Base-by-base conservation (phyloP, 1,284 basidiomycete species). In the Rhodofomes roseus region DNA sequence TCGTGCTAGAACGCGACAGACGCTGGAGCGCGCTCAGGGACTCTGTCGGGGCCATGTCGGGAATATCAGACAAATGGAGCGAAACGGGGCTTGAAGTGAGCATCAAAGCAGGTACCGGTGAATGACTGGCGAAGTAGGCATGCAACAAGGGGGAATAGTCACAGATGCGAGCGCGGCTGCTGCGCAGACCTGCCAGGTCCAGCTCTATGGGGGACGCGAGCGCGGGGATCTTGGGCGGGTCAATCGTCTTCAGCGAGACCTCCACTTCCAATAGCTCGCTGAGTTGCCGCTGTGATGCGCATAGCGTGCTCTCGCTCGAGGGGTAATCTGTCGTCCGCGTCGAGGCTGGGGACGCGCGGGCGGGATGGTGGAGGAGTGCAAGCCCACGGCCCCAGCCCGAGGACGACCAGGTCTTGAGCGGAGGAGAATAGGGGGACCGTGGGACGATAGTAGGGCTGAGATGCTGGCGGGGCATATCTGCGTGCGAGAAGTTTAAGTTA, bases 401-500 rank as follows among this genome's bases (percentile, higher is more conserved):
- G 20, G 50, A 23, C 31, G 50, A 52, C 50, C 50, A 52, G 29
- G 31, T 52, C 50, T 52, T 44, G 41, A n/a, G 29, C 43, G 58
- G 51, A 50, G 55, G 60, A 44, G 60, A 60, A 34, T 34, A 22
- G 31, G 57, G 55, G 39, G 56, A 37, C 44, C 58, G 60, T 43
- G 62, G 60, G 55, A 61, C 39, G 53, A 52, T 43, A 52, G 62
- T 63, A 56, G 63, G 61, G 62, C 60, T 58, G 57, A 58, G 34
- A 56, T 53, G 55, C 39, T 60, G 62, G 56, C 63, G 60, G 54
- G 65, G 61, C 66, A 66, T 68, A 53, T 16, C 51, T 22, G 25
- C 31, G 39, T 34, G 44, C 18, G 29, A 53, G 52, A 41, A 36
- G 53, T 6, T 53, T 34, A 60, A 58, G 43, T 58, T 58, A 56